Conservation (phyloP, 83 land plant species). For the Thuja plicata region DNA sequence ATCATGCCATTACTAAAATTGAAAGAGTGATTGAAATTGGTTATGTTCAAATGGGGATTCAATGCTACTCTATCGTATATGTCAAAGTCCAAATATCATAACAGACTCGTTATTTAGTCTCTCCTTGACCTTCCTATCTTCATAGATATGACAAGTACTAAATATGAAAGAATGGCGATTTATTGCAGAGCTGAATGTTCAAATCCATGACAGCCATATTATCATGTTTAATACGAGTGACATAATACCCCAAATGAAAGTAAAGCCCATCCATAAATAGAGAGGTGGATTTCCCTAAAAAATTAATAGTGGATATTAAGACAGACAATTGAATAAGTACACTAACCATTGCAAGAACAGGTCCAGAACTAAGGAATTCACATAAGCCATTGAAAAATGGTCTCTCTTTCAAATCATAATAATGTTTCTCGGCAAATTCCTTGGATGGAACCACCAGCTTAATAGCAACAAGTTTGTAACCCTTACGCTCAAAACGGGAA, state of each 20-base stretch:
- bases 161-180: background rate
- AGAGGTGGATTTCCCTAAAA: background rate
- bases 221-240: background rate
- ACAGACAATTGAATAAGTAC: background rate
- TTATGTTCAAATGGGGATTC: background rate
- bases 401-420: conserved; percentile 84
- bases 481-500: conserved; percentile 90
- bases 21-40: background rate
- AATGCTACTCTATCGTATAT: background rate
- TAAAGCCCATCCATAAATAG: background rate
- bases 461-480: conserved; percentile 91
- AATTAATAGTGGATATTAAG: too few species aligned
- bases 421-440: conserved; percentile 92
- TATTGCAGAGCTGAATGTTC: background rate
- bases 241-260: background rate
- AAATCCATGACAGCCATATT: background rate
- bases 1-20: background rate
- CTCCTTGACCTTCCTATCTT: background rate
- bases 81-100: background rate
- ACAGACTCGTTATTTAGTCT: background rate
- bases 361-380: conserved; percentile 94
- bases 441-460: conserved; percentile 84
- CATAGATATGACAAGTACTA: background rate
- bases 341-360: conserved; percentile 93
- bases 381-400: conserved; percentile 95